phyloP scores from a whole-genome alignment of 129 eudicot species.

The Artemisia tridentata region DNA sequence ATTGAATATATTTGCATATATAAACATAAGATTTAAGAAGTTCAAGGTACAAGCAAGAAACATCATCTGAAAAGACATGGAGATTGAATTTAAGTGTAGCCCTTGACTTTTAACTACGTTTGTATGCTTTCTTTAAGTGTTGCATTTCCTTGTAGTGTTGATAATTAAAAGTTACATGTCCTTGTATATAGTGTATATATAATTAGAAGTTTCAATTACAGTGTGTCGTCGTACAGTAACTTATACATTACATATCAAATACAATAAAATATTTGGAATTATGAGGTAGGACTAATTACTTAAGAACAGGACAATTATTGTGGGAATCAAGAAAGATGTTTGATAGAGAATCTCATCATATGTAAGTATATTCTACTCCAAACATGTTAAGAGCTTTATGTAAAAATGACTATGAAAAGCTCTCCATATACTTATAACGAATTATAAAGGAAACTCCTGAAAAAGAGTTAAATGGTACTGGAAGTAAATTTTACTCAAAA shows the following conservation, averaged over 20 bases:
- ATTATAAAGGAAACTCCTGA: no score
- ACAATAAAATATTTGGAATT: background rate
- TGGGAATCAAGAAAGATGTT: background rate
- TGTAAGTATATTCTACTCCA: conserved; percentile 4
- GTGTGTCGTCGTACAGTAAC: background rate
- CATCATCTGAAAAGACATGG: background rate
- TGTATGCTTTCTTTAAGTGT: no score
- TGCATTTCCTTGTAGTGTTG: no score
- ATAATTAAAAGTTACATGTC: no score
- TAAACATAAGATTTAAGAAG: background rate
- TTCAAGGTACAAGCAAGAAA: background rate
- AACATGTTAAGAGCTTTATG: background rate
- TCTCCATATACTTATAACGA: no score
- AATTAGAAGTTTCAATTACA: no score
- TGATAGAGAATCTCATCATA: background rate
- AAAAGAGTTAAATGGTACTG: no score
- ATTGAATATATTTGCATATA: background rate
- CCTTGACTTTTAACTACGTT: no score
- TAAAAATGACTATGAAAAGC: background rate
- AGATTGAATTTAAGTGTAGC: no score
- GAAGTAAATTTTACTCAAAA: no score
- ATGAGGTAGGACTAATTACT: background rate
- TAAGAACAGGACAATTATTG: background rate
- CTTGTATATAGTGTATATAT: no score
- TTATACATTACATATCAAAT: background rate